Evolutionary conservation across 768 basidiomycete species (phyloP).

Genomic region (Gymnopilus dilepis): DNA sequence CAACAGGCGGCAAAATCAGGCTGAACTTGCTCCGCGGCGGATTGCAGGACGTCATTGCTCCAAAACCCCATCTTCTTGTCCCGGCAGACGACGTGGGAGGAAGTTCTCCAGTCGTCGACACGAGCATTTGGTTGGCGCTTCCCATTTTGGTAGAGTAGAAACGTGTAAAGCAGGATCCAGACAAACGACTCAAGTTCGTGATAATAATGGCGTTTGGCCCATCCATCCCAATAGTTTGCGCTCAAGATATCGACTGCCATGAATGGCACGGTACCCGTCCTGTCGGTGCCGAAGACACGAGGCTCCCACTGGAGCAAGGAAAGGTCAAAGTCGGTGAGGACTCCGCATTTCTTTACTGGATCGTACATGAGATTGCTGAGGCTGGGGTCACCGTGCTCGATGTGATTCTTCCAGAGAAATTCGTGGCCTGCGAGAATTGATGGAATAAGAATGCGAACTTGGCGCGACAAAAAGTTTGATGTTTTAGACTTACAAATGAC

Average conservation of each 20-base stretch:
- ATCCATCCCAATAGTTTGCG: neutral
- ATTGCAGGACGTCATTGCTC: neutral
- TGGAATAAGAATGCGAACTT: too few species aligned
- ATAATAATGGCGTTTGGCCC: neutral
- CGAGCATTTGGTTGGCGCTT: neutral
- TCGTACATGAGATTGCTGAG: neutral
- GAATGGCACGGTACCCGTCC: neutral
- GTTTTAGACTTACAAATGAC: constrained; percentile 14
- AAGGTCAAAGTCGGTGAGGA: neutral
- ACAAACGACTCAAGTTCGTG: constrained; percentile 26
- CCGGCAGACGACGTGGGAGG: neutral
- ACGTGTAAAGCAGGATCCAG: constrained; percentile 32
- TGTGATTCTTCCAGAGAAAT: neutral
- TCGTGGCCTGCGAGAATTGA: constrained; percentile 32
- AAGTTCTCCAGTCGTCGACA: neutral
- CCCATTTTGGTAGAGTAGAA: constrained; percentile 11
- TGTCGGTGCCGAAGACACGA: neutral
- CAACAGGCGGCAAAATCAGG: neutral
- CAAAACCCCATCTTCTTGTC: neutral
- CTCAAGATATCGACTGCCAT: neutral
- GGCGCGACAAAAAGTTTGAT: neutral
- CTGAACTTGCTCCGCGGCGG: too few species aligned
- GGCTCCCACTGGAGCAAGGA: too few species aligned
- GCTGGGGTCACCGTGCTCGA: neutral
- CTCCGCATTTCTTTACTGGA: neutral